phyloP scores from a whole-genome alignment of 257 asterid species.

The Echium plantagineum region DNA sequence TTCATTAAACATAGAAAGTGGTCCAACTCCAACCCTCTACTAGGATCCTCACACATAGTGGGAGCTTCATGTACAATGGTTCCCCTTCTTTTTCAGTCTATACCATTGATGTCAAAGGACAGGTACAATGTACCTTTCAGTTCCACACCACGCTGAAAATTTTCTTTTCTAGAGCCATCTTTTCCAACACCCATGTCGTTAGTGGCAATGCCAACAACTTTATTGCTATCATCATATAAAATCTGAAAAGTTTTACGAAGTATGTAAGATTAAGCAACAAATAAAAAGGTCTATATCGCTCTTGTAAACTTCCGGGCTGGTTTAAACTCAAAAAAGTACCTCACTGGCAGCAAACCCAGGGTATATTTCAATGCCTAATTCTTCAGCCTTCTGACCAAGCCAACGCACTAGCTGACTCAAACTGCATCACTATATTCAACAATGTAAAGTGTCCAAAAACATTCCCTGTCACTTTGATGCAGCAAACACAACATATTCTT shows the following conservation, averaged over 20 bases:
- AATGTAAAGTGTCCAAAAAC: constrained; percentile 12
- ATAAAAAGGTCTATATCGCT: background rate
- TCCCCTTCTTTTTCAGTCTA: too few species aligned
- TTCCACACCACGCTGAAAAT: constrained; percentile 84
- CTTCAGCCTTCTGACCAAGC: constrained; percentile 95
- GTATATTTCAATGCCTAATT: constrained; percentile 90
- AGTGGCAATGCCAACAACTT: constrained; percentile 88
- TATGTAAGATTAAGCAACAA: background rate
- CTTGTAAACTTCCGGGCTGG: background rate
- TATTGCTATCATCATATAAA: constrained; percentile 45
- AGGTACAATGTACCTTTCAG: constrained; percentile 52
- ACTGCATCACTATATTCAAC: constrained; percentile 35
- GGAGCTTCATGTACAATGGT: too few species aligned
- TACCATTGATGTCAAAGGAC: background rate
- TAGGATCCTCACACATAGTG: too few species aligned
- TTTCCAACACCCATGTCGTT: constrained; percentile 97
- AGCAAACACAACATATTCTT: background rate
- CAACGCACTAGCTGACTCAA: constrained; percentile 91
- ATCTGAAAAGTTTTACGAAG: constrained; percentile 29
- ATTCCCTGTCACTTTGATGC: background rate
- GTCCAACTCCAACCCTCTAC: too few species aligned
- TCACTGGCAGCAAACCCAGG: constrained; percentile 99
- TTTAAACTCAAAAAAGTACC: constrained; percentile 30
- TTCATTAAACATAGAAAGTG: background rate
- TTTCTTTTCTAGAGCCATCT: constrained; percentile 72